phyloP scores from a whole-genome alignment of 2,329 filamentous ascomycete genomes.

The Trichoderma harzianum region DNA sequence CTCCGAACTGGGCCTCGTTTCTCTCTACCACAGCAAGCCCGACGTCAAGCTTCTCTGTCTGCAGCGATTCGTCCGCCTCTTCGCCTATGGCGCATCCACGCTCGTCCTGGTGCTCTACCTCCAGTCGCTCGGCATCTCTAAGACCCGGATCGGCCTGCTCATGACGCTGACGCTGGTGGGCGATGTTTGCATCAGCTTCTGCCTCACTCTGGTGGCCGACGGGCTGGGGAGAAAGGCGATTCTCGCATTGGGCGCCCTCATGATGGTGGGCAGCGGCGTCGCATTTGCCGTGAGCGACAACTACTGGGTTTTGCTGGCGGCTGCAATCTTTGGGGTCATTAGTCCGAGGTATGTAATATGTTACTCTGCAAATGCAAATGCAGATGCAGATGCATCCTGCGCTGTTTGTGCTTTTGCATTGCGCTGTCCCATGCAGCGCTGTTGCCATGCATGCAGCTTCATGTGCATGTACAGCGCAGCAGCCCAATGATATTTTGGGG shows the following conservation, averaged over 20 bases:
- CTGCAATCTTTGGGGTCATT: conserved; percentile 59
- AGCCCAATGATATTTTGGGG: neutral
- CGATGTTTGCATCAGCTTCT: conserved; percentile 56
- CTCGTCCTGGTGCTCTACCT: conserved; percentile 58
- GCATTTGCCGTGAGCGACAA: conserved; percentile 51
- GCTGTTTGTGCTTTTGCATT: neutral
- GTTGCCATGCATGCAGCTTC: neutral
- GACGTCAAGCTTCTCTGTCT: conserved; percentile 57
- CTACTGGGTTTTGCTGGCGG: conserved; percentile 57
- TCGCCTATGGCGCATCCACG: conserved; percentile 59
- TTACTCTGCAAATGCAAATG: neutral
- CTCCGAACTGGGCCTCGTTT: conserved; percentile 28
- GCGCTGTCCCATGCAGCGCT: neutral
- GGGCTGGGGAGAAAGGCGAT: conserved; percentile 51
- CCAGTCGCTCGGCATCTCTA: conserved; percentile 45
- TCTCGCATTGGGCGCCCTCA: conserved; percentile 50
- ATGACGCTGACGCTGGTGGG: conserved; percentile 63
- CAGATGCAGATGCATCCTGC: neutral
- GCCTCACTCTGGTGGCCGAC: conserved; percentile 59
- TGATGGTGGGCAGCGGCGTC: conserved; percentile 56
- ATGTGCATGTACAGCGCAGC: neutral
- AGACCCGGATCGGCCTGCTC: conserved; percentile 56
- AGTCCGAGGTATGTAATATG: conserved; percentile 40
- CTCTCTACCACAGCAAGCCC: conserved; percentile 24
- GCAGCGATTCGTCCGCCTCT: conserved; percentile 59